phyloP scores from a whole-genome alignment of 768 basidiomycete genomes.

The Tulasnella sp. region DNA sequence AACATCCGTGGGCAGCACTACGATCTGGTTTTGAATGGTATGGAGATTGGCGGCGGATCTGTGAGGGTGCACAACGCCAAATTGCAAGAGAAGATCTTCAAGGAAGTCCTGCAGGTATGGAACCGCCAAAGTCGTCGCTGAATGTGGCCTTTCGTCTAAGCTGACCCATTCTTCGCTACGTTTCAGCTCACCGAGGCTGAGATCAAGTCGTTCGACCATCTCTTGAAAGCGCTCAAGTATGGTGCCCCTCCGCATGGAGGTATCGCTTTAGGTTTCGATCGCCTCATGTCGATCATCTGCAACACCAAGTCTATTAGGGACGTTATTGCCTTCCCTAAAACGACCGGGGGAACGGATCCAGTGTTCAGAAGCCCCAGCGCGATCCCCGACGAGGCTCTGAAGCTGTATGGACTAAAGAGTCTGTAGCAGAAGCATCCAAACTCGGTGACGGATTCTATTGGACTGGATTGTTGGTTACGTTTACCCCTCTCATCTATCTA shows the following conservation, averaged over 20 bases:
- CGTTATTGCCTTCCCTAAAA: constrained; percentile 96
- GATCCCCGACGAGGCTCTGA: constrained; percentile 43
- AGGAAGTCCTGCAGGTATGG: constrained; percentile 67
- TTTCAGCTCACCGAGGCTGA: constrained; percentile 64
- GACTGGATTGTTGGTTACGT: not conserved
- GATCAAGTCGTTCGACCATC: constrained; percentile 67
- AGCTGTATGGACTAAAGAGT: constrained; percentile 23
- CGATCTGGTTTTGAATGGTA: constrained; percentile 88
- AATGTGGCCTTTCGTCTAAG: not conserved
- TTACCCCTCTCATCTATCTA: not conserved
- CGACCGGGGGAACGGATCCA: constrained; percentile 70
- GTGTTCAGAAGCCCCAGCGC: constrained; percentile 82
- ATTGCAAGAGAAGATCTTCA: constrained; percentile 81
- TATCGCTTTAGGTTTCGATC: constrained; percentile 87
- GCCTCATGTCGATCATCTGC: constrained; percentile 86
- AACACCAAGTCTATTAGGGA: constrained; percentile 81
- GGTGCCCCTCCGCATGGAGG: constrained; percentile 96
- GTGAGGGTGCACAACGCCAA: constrained; percentile 83
- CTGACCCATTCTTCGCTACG: not conserved
- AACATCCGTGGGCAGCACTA: constrained; percentile 89
- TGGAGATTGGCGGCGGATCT: constrained; percentile 89
- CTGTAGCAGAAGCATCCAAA: not conserved
- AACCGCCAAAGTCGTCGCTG: not conserved
- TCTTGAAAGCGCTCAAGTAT: constrained; percentile 76
- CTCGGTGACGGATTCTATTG: not conserved